Conservation (phyloP, 805 yeast species). For the Cyberlindnera suaveolens region DNA sequence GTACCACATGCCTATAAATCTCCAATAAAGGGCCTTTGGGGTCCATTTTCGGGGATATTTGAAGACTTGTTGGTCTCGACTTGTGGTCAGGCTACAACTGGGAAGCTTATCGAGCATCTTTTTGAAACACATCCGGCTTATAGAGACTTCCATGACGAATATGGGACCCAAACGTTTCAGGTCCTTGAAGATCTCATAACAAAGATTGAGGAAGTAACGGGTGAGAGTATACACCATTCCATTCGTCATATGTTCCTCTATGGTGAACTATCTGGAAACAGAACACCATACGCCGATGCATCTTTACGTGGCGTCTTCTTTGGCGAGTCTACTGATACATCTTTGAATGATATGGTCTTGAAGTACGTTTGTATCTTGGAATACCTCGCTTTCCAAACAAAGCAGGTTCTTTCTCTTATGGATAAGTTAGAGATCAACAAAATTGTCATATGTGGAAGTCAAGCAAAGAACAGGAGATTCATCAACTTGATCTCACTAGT, state of each 20-base stretch:
- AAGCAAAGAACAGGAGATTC: constrained; percentile 40
- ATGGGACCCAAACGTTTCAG: constrained; percentile 14
- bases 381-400: constrained; percentile 45
- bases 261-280: constrained; percentile 54
- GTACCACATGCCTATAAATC: constrained; percentile 21
- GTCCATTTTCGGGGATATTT: constrained; percentile 42
- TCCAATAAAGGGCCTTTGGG: constrained; percentile 48
- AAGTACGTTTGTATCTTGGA: constrained; percentile 43
- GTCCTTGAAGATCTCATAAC: constrained; percentile 19
- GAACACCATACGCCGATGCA: constrained; percentile 50
- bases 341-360: constrained; percentile 29
- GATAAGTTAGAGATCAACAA: constrained; percentile 23
- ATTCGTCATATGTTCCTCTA: constrained; percentile 37
- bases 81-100: constrained; percentile 57
- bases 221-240: constrained; percentile 21
- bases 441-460: constrained; percentile 47
- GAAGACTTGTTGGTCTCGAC: constrained; percentile 34
- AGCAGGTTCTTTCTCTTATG: constrained; percentile 32
- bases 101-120: constrained; percentile 43
- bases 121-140: constrained; percentile 36
- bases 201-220: constrained; percentile 9
- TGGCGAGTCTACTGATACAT: constrained; percentile 37
- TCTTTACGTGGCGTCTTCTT: constrained; percentile 42
- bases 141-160: constrained; percentile 1
- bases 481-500: constrained; percentile 27